These are phyloP conservation scores for Tetragonia tetragonoides DNA, from an alignment of 148 eudicot genomes.

Conservation along the genomic window DNA sequence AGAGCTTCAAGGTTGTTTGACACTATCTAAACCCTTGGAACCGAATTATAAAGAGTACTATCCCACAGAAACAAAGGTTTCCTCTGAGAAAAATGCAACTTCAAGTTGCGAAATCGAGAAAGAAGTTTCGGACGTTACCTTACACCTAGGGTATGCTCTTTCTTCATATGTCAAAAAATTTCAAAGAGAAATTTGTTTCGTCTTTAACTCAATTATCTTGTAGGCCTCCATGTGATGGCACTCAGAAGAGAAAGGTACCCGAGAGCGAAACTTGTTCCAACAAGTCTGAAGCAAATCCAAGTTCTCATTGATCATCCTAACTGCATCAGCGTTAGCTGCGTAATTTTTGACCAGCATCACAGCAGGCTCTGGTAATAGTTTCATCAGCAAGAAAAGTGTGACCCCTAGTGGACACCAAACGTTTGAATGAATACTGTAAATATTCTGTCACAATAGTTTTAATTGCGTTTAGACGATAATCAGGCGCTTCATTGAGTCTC, in stretches of 20 bases:
- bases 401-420: constrained; percentile 2
- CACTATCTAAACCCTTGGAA: constrained; percentile 30
- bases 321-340: neutral
- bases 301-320: constrained; percentile 20
- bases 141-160: constrained; percentile 54
- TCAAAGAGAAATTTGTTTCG: neutral
- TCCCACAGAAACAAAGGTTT: constrained; percentile 30
- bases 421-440: constrained; percentile 9
- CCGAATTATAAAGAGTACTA: constrained; percentile 41
- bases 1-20: constrained; percentile 45
- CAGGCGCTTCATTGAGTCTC: no score
- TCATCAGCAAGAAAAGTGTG: neutral
- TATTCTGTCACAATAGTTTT: neutral
- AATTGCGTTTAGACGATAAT: no score
- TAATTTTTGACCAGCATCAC: constrained; percentile 11
- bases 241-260: constrained; percentile 39
- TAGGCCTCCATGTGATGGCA: constrained; percentile 41
- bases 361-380: constrained; percentile 7
- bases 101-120: constrained; percentile 38
- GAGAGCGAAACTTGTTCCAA: constrained; percentile 32
- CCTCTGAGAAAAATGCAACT: constrained; percentile 28
- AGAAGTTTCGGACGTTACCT: constrained; percentile 46
- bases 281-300: constrained; percentile 32
- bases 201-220: neutral
- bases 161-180: neutral